Base-by-base conservation (phyloP, 306 rosid species). In the Psophocarpus tetragonolobus region DNA sequence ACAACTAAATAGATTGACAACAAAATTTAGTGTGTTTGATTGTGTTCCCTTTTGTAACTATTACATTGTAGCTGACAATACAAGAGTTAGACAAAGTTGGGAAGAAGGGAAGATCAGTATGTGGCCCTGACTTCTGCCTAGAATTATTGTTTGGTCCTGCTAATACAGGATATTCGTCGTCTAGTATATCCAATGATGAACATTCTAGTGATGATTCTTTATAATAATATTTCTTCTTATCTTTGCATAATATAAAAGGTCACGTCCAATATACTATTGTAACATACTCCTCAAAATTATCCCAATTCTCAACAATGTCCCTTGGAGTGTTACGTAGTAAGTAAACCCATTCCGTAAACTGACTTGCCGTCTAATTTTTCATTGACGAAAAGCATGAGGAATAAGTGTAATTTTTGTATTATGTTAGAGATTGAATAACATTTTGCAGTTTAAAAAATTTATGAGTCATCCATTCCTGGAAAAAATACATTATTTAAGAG, bases 131-230 rank as follows among this genome's bases (percentile, higher is more conserved):
- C 50, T 95, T 95, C 85, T 90, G 99, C 89, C 24, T 92, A 65
- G 99, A 95, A 76, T 77, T 91, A 73, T 80, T 95, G 60, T 91
- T 95, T 83, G 99, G 96, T 67, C 99, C 99, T 61, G 97, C 97
- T 24, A 95, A 95, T 75, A 86, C 84, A n/a, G 89, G 84, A 68
- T 87, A 78, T 74, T 86, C 88, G 3, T 82, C 78, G 2, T 71
- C 83, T 53, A 72, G 78, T 72, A 67, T 78, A 29, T 68, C 85
- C 9, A 61, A 54, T 6, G 61, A 75, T 23, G 87, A 21, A 33
- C 67, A 67, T 54, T 42, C 58, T 58, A 63, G 58, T 32, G 23
- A 69, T 63, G 86, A 86, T 41, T 64, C 65, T n/a, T 51, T 70
- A 17, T 86, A 38, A 82, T 20, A 47, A 50, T 45, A 66, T 42